Conservation (phyloP, 2,329 filamentous ascomycete genomes). For the Chrysosporium keratinophilum region DNA sequence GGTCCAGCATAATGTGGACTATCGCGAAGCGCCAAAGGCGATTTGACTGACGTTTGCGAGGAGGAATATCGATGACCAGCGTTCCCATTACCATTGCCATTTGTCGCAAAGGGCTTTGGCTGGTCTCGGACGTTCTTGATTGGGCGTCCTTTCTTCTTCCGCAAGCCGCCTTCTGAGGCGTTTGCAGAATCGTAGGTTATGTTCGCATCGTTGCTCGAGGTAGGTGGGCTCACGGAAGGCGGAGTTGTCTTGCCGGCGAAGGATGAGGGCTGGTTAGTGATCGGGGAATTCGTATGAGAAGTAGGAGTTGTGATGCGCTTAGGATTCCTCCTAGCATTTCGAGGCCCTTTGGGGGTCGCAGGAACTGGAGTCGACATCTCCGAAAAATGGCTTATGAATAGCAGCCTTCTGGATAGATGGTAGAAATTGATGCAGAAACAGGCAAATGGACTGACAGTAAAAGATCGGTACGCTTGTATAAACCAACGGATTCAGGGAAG, state of each 20-base stretch:
- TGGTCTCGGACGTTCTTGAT: constrained; percentile 28
- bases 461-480: constrained; percentile 13
- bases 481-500: not conserved
- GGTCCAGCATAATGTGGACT: constrained; percentile 65
- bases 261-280: not conserved
- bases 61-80: constrained; percentile 26
- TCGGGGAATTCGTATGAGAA: constrained; percentile 18
- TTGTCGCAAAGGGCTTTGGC: constrained; percentile 20
- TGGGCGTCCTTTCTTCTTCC: constrained; percentile 30
- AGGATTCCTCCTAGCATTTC: constrained; percentile 28
- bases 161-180: constrained; percentile 22
- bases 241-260: constrained; percentile 22
- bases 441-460: constrained; percentile 11
- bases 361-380: constrained; percentile 39
- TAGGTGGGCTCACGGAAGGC: constrained; percentile 31
- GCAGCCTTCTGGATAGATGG: constrained; percentile 32
- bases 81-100: constrained; percentile 3
- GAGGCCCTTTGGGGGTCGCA: constrained; percentile 31
- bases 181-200: constrained; percentile 24
- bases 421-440: constrained; percentile 22
- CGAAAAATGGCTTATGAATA: constrained; percentile 42
- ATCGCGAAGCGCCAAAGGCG: constrained; percentile 33
- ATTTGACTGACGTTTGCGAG: constrained; percentile 34
- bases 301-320: constrained; percentile 30
- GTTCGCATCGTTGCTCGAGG: constrained; percentile 25